Percentiles rank a stretch among this genome's conserved stretches.
Evolutionary conservation across 371 early-diverging fungal species (phyloP).

Genomic region (Gilbertella persicaria): DNA sequence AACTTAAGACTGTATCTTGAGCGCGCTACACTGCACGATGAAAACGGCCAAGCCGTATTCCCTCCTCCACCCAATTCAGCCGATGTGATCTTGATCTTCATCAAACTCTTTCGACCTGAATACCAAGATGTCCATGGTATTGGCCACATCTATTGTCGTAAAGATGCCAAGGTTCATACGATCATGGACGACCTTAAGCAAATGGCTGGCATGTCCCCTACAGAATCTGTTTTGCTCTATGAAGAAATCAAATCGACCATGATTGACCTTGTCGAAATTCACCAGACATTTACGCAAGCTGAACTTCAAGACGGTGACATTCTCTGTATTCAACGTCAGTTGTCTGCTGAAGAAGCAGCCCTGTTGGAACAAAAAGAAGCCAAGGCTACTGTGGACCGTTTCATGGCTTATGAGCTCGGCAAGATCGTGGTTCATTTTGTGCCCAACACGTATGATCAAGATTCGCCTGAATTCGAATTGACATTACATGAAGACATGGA

Average conservation of each 20-base stretch:
- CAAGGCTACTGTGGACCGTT: conserved; percentile 61
- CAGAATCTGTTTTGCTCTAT: conserved; percentile 63
- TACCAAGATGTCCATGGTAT: conserved; percentile 40
- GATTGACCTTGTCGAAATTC: conserved; percentile 75
- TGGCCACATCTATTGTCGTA: conserved; percentile 58
- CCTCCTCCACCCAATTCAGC: conserved; percentile 12
- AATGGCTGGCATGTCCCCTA: conserved; percentile 51
- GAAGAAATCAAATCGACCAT: conserved; percentile 94
- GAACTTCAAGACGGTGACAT: conserved; percentile 94
- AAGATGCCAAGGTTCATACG: conserved; percentile 58
- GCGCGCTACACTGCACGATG: conserved; percentile 6
- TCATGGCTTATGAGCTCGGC: conserved; percentile 74
- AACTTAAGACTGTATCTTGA: conserved; percentile 31
- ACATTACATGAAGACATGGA: conserved; percentile 23
- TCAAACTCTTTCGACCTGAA: conserved; percentile 27
- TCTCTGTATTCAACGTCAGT: conserved; percentile 74
- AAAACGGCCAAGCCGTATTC: conserved; percentile 7
- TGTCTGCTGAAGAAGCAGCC: conserved; percentile 57
- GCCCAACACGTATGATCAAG: conserved; percentile 30
- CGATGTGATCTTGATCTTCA: conserved; percentile 19
- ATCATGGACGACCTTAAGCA: conserved; percentile 57
- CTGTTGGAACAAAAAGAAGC: conserved; percentile 22
- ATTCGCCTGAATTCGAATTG: conserved; percentile 24
- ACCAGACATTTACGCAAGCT: conserved; percentile 65
- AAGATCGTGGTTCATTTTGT: conserved; percentile 71